Evolutionary conservation across 2,329 filamentous ascomycete genomes (phyloP).

Genomic region (Rhynchosporium secalis): DNA sequence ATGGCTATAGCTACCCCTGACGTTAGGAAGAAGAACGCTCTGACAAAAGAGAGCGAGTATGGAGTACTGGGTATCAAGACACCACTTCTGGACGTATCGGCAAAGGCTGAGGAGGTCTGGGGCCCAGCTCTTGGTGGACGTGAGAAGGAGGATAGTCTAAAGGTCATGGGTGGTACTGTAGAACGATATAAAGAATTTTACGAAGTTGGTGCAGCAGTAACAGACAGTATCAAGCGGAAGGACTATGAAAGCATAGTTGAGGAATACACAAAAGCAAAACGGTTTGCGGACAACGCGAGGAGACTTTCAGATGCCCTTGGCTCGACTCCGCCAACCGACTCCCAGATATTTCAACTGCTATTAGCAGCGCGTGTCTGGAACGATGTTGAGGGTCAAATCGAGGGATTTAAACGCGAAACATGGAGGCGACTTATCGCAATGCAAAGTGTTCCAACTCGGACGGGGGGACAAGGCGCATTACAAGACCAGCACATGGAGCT

Average conservation of each 20-base stretch:
- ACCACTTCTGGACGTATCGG: slow-evolving; percentile 83
- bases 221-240: slow-evolving; percentile 83
- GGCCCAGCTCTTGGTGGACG: slow-evolving; percentile 88
- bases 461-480: slow-evolving; percentile 38
- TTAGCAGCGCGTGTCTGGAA: slow-evolving; percentile 93
- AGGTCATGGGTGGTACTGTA: slow-evolving; percentile 71
- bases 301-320: slow-evolving; percentile 60
- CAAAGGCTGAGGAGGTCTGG: slow-evolving; percentile 97
- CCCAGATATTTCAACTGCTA: slow-evolving; percentile 81
- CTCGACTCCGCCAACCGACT: slow-evolving; percentile 65
- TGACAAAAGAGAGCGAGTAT: slow-evolving; percentile 90
- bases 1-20: slow-evolving; percentile 46
- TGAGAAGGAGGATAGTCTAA: slow-evolving; percentile 86
- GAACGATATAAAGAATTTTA: slow-evolving; percentile 80
- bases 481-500: slow-evolving; percentile 90
- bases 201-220: slow-evolving; percentile 73
- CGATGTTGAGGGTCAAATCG: slow-evolving; percentile 85
- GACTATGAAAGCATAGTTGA: slow-evolving; percentile 89
- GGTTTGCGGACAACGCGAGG: slow-evolving; percentile 76
- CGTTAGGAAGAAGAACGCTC: slow-evolving; percentile 78
- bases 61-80: slow-evolving; percentile 85
- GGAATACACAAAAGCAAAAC: slow-evolving; percentile 80
- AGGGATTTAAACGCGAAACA: slow-evolving; percentile 82
- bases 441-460: slow-evolving; percentile 51
- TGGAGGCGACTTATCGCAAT: slow-evolving; percentile 78